Evolutionary conservation across 2,329 filamentous ascomycete species (phyloP).

Genomic region (Penicillium sp.): DNA sequence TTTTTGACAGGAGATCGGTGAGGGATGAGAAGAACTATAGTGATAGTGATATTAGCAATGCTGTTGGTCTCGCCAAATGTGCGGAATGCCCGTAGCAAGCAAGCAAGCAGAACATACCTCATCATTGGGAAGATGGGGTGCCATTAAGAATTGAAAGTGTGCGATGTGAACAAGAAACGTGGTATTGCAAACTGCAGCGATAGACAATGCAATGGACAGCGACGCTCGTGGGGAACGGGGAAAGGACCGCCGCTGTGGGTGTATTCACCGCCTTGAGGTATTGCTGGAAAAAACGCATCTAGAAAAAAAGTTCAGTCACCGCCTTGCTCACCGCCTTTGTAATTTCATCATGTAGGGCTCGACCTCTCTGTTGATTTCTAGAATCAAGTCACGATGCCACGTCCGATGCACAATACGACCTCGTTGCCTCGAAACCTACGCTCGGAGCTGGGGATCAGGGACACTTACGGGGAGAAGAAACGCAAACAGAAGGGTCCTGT

Average conservation of each 20-base stretch:
- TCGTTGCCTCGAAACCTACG: constrained; percentile 38
- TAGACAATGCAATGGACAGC: constrained; percentile 12
- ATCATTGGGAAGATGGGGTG: constrained; percentile 38
- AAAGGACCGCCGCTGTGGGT: constrained; percentile 23
- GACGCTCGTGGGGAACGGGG: constrained; percentile 10
- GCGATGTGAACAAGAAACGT: constrained; percentile 2
- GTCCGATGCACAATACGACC: constrained; percentile 40
- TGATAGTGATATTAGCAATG: constrained; percentile 13
- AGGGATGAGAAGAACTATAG: constrained; percentile 43
- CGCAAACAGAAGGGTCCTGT: constrained; percentile 27
- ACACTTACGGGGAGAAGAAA: constrained; percentile 32
- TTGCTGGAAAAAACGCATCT: constrained; percentile 15
- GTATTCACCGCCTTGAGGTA: constrained; percentile 18
- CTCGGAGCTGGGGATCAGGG: constrained; percentile 39
- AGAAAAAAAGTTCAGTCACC: constrained; percentile 23
- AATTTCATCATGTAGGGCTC: background rate
- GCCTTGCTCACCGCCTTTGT: constrained; percentile 16
- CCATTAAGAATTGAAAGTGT: constrained; percentile 22
- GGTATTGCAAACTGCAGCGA: constrained; percentile 4
- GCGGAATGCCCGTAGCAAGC: background rate
- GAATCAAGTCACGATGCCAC: constrained; percentile 28
- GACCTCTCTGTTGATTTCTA: background rate
- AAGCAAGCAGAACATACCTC: constrained; percentile 31
- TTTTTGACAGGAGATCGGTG: constrained; percentile 36
- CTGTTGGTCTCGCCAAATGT: constrained; percentile 9